A percentile compares a stretch with the other conserved stretches of the same genome.
Evolutionary conservation across 306 rosid genomes (phyloP).

Genomic region (Ziziphus jujuba): DNA sequence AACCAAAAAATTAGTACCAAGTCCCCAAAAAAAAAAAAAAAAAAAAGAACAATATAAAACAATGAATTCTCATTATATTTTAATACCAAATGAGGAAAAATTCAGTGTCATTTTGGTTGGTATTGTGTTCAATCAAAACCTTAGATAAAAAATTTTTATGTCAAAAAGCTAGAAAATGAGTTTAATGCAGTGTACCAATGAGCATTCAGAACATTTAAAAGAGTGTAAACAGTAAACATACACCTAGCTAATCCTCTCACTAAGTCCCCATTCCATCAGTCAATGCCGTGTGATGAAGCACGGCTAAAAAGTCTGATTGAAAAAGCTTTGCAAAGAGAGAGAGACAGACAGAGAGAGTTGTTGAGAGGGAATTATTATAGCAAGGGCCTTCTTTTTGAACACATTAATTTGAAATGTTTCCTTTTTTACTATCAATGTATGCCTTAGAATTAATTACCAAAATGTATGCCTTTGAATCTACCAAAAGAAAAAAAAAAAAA

Average conservation of each 20-base stretch:
- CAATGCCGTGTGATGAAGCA: slow-evolving; percentile 25
- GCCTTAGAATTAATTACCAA: no score
- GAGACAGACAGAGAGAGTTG: not conserved
- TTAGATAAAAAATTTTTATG: not conserved
- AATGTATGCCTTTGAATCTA: no score
- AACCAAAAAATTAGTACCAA: not conserved
- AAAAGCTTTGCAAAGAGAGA: not conserved
- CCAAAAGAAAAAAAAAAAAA: not conserved
- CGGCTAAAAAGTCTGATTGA: not conserved
- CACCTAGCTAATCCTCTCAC: not conserved
- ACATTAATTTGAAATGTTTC: not conserved
- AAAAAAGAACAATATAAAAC: not conserved
- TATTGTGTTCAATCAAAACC: slow-evolving; percentile 3
- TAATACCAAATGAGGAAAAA: not conserved
- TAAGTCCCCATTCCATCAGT: not conserved
- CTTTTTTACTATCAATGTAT: not conserved
- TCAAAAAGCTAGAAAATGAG: not conserved
- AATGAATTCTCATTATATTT: no score
- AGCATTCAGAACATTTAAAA: not conserved
- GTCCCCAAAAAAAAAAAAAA: no score
- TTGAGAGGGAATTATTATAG: not conserved
- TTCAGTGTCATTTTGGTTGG: slow-evolving; percentile 11
- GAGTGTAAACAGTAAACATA: not conserved
- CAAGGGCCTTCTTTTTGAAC: not conserved
- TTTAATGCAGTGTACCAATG: not conserved